These are phyloP conservation scores for Auriscalpium vulgare DNA, from an alignment of 768 basidiomycete genomes.

Conservation along the genomic window DNA sequence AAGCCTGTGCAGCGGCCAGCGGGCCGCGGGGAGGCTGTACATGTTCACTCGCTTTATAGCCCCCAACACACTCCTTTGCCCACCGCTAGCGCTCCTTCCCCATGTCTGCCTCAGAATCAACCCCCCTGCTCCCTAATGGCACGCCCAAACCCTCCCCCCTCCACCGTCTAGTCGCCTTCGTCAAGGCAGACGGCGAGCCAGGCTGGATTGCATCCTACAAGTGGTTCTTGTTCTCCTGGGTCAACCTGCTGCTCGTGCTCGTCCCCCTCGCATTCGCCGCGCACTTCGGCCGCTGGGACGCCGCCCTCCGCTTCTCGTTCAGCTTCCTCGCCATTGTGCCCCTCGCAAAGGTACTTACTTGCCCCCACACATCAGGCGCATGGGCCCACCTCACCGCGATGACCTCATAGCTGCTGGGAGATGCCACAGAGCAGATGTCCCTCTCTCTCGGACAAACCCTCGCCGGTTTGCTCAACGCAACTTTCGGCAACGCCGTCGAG, in stretches of 20 bases:
- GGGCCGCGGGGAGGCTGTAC: too few species aligned
- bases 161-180: slow-evolving; percentile 29
- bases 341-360: slow-evolving; percentile 61
- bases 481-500: slow-evolving; percentile 80
- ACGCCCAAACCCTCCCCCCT: slow-evolving; percentile 30
- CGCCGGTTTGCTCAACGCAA: slow-evolving; percentile 80
- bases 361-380: too few species aligned
- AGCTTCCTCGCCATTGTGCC: slow-evolving; percentile 83
- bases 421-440: slow-evolving; percentile 77
- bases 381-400: neutral
- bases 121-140: slow-evolving; percentile 19
- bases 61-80: neutral
- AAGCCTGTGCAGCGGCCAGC: too few species aligned
- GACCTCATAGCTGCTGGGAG: slow-evolving; percentile 53
- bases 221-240: slow-evolving; percentile 58
- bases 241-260: slow-evolving; percentile 74
- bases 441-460: slow-evolving; percentile 75
- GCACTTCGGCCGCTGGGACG: slow-evolving; percentile 67
- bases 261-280: slow-evolving; percentile 66
- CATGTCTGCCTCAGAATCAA: slow-evolving; percentile 10
- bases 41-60: neutral
- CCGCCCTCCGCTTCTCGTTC: slow-evolving; percentile 62
- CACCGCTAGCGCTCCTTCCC: neutral
- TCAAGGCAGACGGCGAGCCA: slow-evolving; percentile 60
- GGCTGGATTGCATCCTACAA: slow-evolving; percentile 48